Conservation (phyloP, 179 eudicot species). For the Nepenthes alata region DNA sequence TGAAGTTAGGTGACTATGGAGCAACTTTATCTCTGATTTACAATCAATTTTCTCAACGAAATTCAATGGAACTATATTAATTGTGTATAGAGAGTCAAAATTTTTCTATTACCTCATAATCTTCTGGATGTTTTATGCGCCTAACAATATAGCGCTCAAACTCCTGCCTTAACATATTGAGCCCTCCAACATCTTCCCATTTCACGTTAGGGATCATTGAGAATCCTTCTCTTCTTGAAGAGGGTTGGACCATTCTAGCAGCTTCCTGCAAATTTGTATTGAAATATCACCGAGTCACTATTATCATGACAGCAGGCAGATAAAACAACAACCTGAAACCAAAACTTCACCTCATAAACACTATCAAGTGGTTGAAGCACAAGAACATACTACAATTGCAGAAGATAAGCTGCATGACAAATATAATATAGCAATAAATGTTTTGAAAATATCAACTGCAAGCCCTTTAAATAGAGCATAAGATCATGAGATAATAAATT, state of each 20-base stretch:
- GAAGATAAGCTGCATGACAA: too few relatives aligned
- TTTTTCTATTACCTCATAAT: constrained; percentile 38
- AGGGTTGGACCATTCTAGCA: constrained; percentile 73
- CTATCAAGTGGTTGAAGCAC: background rate
- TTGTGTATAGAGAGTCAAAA: too few relatives aligned
- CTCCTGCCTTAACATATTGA: constrained; percentile 44
- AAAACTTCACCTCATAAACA: background rate
- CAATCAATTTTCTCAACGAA: too few relatives aligned
- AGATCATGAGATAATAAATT: too few relatives aligned
- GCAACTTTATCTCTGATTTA: too few relatives aligned
- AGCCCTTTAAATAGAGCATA: too few relatives aligned
- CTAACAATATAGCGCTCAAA: constrained; percentile 57
- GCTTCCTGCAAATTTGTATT: constrained; percentile 45
- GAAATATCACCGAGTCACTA: constrained; percentile 1
- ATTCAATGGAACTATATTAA: too few relatives aligned
- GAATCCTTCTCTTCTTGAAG: constrained; percentile 89
- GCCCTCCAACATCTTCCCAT: constrained; percentile 95
- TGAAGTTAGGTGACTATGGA: too few relatives aligned
- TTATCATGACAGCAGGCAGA: background rate
- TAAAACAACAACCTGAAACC: background rate
- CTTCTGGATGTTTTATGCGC: constrained; percentile 57
- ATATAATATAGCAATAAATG: too few relatives aligned
- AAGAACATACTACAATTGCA: too few relatives aligned
- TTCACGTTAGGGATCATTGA: constrained; percentile 61
- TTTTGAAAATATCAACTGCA: too few relatives aligned